A percentile compares a stretch with the other conserved stretches of the same genome.
These are phyloP conservation scores for Venturia nashicola DNA, from an alignment of 2,329 filamentous ascomycete species.

Conservation along the genomic window DNA sequence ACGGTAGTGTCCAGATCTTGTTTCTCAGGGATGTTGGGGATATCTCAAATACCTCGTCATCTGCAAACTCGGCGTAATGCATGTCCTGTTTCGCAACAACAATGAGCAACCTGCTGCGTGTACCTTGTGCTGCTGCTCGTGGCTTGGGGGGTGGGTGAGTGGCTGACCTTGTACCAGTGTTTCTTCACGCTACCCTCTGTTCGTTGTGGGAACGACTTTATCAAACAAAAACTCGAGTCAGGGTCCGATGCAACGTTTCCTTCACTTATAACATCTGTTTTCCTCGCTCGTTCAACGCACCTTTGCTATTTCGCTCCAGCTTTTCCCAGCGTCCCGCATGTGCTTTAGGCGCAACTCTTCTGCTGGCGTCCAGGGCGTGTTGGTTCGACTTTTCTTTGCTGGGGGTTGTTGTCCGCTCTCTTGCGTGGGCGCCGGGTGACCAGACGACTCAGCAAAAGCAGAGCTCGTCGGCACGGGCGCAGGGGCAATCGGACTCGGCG, in stretches of 20 bases:
- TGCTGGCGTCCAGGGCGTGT: constrained; percentile 93
- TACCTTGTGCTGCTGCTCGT: background rate
- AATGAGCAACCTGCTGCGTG: background rate
- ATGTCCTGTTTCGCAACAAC: constrained; percentile 55
- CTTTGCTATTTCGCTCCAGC: constrained; percentile 98
- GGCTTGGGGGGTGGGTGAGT: background rate
- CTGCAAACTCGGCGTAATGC: constrained; percentile 97
- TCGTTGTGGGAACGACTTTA: constrained; percentile 74
- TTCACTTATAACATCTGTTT: background rate
- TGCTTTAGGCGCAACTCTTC: constrained; percentile 87
- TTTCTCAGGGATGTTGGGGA: background rate
- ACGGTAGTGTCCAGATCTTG: constrained; percentile 1
- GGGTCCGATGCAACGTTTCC: background rate
- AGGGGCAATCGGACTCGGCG: constrained; percentile 12
- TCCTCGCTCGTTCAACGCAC: constrained; percentile 32
- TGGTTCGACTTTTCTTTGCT: constrained; percentile 90
- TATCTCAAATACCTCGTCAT: constrained; percentile 61
- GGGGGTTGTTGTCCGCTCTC: constrained; percentile 19
- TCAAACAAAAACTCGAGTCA: background rate
- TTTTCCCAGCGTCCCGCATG: constrained; percentile 86
- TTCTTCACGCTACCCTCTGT: constrained; percentile 99
- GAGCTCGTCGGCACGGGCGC: constrained; percentile 13
- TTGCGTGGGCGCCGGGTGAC: background rate
- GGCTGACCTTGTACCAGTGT: constrained; percentile 87
- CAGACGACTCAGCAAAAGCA: constrained; percentile 8